Evolutionary conservation across 495 filamentous ascomycete genomes (phyloP), one percentile per base, ranked within the genome.

Genomic region (Aspergillus ostianus): DNA sequence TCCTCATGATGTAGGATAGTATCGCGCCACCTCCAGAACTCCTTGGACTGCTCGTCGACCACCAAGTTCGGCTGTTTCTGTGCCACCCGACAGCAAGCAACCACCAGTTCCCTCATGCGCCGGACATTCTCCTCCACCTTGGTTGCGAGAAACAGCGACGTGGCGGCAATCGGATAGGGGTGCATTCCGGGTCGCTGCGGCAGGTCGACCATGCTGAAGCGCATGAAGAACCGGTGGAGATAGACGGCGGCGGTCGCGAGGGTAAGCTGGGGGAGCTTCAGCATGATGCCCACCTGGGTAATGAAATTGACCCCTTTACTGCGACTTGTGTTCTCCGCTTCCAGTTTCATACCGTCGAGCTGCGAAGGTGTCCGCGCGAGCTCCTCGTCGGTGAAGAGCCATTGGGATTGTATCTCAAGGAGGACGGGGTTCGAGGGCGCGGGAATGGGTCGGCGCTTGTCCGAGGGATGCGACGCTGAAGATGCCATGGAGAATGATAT

Each of bases 231-330:
- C 9, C 94, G 86, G 67, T 99, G 92, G 67, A 99, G 88, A 74
- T 94, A 96, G 17, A 96, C 87, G 23, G 88, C 87, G n/a, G 94
- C 94, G 2, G 94, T 94, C 66, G 87, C 89, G 32, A 98, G 80
- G 4, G 94, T 98, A 47, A 93, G 82, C 69, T 96, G 92, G 18
- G 94, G 93, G 47, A 99, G 81, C 69, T 93, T 93, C 44, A 98
- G 83, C 78, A 96, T 85, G 57, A 98, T 90, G 60, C 93, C 94
- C 53, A 92, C 91, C 72, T 96, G 92, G 62, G 88, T 84, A 66
- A 98, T 96, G 79, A 98, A 98, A 71, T 97, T 94, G 61, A 95
- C 87, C 47, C 93, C 93, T 70, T 98, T 98, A 57, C 87, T 85
- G 54, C 94, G 87, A 52, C 87, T 80, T 50, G 88, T 80, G 44